Conservation (phyloP, 2,329 filamentous ascomycete genomes). For the Sclerotinia trifoliorum region DNA sequence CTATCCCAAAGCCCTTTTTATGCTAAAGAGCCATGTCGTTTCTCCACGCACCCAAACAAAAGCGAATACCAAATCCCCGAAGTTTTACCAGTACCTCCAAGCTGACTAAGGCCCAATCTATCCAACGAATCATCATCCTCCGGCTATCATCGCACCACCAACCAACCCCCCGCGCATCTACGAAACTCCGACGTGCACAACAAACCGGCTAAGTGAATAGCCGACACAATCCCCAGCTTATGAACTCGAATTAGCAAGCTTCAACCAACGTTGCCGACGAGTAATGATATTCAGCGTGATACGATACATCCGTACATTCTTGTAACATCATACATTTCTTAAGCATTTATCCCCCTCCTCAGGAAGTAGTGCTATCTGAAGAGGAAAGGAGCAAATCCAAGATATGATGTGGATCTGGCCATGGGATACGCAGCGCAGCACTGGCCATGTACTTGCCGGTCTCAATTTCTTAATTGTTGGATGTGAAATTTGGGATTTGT, state of each 20-base stretch:
- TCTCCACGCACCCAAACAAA: not conserved
- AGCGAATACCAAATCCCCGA: not conserved
- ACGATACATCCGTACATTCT: too few species aligned
- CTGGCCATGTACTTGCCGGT: too few species aligned
- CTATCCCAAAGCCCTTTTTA: too few species aligned
- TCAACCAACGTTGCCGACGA: not conserved
- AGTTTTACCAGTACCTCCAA: not conserved
- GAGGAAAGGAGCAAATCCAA: not conserved
- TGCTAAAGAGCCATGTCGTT: not conserved
- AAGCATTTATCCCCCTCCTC: not conserved
- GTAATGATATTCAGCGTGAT: too few species aligned
- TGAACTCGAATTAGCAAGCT: too few species aligned
- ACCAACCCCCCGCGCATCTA: not conserved
- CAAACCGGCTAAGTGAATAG: not conserved
- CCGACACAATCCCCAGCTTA: not conserved
- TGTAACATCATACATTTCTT: not conserved
- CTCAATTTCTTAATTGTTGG: not conserved
- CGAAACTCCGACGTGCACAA: not conserved
- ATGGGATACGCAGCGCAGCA: not conserved
- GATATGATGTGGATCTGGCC: conserved; percentile 3
- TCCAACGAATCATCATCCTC: too few species aligned
- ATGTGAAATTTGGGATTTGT: not conserved
- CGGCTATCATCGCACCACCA: not conserved
- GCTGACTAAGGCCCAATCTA: not conserved
- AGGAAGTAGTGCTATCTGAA: conserved; percentile 2